Percentiles rank a stretch among this genome's conserved stretches.
Conservation (phyloP, 768 basidiomycete genomes). For the Exsudoporus frostii region DNA sequence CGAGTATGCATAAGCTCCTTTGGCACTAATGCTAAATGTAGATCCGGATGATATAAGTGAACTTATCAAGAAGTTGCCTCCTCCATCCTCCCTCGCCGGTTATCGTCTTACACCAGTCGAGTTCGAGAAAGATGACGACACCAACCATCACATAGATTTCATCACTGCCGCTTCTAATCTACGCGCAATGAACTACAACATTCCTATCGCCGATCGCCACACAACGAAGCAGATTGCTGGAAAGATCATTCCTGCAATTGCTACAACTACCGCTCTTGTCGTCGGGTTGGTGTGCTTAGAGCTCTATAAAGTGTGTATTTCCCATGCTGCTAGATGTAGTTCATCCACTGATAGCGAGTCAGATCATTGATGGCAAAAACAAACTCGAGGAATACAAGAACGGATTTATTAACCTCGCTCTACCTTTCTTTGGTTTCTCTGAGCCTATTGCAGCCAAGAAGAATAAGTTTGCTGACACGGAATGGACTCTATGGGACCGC, state of each 20-base stretch:
- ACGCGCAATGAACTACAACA: conserved; percentile 92
- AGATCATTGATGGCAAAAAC: conserved; percentile 95
- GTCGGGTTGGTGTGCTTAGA: conserved; percentile 96
- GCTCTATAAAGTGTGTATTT: conserved; percentile 77
- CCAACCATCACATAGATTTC: conserved; percentile 98
- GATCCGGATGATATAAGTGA: conserved; percentile 52
- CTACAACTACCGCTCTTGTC: conserved; percentile 95
- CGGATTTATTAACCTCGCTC: conserved; percentile 94
- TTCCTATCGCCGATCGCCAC: conserved; percentile 82
- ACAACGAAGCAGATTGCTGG: conserved; percentile 97
- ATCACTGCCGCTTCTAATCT: conserved; percentile 97
- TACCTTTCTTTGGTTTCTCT: conserved; percentile 99
- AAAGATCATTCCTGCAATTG: conserved; percentile 99
- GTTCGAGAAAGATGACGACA: conserved; percentile 99
- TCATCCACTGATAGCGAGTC: neutral
- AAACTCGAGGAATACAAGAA: conserved; percentile 97
- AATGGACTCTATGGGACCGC: conserved; percentile 99
- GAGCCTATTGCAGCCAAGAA: conserved; percentile 91
- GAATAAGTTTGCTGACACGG: conserved; percentile 80
- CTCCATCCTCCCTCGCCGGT: conserved; percentile 91
- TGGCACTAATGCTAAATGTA: conserved; percentile 20
- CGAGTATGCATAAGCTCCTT: neutral
- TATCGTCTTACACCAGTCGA: conserved; percentile 94
- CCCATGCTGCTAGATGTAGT: neutral
- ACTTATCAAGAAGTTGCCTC: conserved; percentile 68